A percentile compares a stretch with the other conserved stretches of the same genome.
These are phyloP conservation scores for Psilocybe subaeruginosa DNA, from an alignment of 768 basidiomycete species.

Conservation along the genomic window DNA sequence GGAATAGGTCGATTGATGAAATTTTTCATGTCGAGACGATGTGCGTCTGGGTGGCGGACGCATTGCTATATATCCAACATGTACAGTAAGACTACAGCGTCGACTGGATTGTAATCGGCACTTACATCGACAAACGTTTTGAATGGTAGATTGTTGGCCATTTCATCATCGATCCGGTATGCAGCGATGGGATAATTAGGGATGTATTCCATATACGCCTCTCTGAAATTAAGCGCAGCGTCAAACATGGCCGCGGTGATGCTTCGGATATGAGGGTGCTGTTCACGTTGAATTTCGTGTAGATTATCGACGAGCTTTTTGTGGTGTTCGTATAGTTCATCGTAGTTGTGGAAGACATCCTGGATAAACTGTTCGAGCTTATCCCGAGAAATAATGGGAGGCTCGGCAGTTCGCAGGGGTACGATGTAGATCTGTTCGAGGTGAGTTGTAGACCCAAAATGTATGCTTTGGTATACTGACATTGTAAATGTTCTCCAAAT, in stretches of 20 bases:
- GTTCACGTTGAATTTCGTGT: constrained; percentile 85
- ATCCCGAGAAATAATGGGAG: constrained; percentile 76
- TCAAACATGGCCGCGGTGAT: constrained; percentile 87
- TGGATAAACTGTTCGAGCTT: constrained; percentile 75
- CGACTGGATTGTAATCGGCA: constrained; percentile 1
- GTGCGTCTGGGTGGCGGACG: constrained; percentile 71
- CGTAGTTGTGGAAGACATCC: constrained; percentile 90
- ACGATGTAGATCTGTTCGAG: constrained; percentile 74
- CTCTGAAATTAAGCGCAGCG: constrained; percentile 90
- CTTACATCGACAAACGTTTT: constrained; percentile 80
- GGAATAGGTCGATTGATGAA: constrained; percentile 94
- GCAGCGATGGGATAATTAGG: constrained; percentile 93
- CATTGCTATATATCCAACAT: constrained; percentile 34
- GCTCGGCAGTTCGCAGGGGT: constrained; percentile 71
- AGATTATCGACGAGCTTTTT: constrained; percentile 76
- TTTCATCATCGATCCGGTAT: constrained; percentile 86
- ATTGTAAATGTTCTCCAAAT: constrained; percentile 82
- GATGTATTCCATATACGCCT: constrained; percentile 91
- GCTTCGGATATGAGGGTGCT: constrained; percentile 77
- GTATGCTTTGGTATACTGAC: constrained; percentile 42
- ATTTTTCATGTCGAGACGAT: constrained; percentile 87
- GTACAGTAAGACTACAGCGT: not conserved
- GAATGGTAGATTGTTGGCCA: constrained; percentile 80
- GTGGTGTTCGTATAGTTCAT: constrained; percentile 76
- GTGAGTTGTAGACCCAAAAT: not conserved